Conservation (phyloP, 2,329 filamentous ascomycete genomes). For the Sarocladiaceae sp. region DNA sequence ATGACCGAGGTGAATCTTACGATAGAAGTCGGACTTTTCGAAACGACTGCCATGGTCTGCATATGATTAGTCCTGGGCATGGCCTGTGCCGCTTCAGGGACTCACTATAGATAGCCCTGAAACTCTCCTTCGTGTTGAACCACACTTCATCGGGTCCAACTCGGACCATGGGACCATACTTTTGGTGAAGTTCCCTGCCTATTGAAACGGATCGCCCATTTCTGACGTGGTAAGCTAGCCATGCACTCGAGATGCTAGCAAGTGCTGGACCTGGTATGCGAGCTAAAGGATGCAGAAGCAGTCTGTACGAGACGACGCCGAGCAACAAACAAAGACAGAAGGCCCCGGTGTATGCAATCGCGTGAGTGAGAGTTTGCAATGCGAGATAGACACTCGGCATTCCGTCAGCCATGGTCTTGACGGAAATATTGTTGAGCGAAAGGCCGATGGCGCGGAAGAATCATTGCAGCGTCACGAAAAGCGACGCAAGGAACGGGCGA, state of each 20-base stretch:
- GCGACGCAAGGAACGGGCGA: too few relatives aligned
- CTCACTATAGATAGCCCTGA: slow-evolving; percentile 43
- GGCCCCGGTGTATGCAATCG: neutral
- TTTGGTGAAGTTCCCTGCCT: slow-evolving; percentile 37
- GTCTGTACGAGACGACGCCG: slow-evolving; percentile 26
- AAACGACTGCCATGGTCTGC: slow-evolving; percentile 42
- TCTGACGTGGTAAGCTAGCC: slow-evolving; percentile 42
- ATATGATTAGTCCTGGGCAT: neutral
- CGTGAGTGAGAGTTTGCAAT: too few relatives aligned
- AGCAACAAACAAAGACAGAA: neutral
- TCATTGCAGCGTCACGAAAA: neutral
- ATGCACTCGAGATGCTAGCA: slow-evolving; percentile 42
- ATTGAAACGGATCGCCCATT: slow-evolving; percentile 38
- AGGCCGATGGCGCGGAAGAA: neutral
- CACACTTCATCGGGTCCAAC: slow-evolving; percentile 51
- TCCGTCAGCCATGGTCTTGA: neutral
- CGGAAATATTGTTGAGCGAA: neutral
- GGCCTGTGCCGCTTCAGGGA: neutral
- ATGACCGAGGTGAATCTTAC: slow-evolving; percentile 26
- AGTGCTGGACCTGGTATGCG: slow-evolving; percentile 40
- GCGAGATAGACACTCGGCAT: neutral
- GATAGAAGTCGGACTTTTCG: slow-evolving; percentile 49
- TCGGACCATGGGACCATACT: slow-evolving; percentile 47
- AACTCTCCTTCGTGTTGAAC: slow-evolving; percentile 44
- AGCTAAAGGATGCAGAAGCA: slow-evolving; percentile 40